Percentiles rank a stretch among this genome's conserved stretches.
Evolutionary conservation across 23 red algal genomes (phyloP).

Genomic region (Gracilaria caudata): DNA sequence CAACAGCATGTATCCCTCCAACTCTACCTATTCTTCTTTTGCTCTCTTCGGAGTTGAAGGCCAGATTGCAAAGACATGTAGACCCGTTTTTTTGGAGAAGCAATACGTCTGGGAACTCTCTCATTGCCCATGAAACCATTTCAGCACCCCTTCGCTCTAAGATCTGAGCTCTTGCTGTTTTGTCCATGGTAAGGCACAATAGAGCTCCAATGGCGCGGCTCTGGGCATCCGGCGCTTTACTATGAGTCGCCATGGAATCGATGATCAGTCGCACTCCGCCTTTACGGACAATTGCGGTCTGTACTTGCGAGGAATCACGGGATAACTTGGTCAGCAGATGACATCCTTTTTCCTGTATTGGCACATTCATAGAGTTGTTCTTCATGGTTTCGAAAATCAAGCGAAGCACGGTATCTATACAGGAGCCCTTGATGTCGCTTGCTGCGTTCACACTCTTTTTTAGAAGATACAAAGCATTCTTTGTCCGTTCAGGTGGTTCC

Average conservation of each 20-base stretch:
- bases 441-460: not conserved
- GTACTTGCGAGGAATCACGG: slow-evolving; percentile 2
- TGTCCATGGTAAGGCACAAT: slow-evolving; percentile 16
- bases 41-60: slow-evolving; percentile 13
- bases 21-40: slow-evolving; percentile 22
- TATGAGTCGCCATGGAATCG: not conserved
- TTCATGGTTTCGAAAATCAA: slow-evolving; percentile 5
- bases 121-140: slow-evolving; percentile 18
- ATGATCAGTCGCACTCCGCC: slow-evolving; percentile 12
- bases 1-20: slow-evolving; percentile 20
- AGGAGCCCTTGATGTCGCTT: not conserved
- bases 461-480: not conserved
- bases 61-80: slow-evolving; percentile 32
- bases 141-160: slow-evolving; percentile 16
- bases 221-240: not conserved
- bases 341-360: slow-evolving; percentile 14
- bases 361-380: not conserved
- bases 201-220: slow-evolving; percentile 5
- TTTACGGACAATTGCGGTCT: not conserved
- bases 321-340: slow-evolving; percentile 11
- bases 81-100: slow-evolving; percentile 5
- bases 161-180: slow-evolving; percentile 16
- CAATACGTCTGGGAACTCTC: not conserved
- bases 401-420: not conserved
- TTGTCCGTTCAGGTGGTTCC: not conserved